These are phyloP conservation scores for Articulospora tetracladia DNA, from an alignment of 495 filamentous ascomycete species.

Conservation along the genomic window DNA sequence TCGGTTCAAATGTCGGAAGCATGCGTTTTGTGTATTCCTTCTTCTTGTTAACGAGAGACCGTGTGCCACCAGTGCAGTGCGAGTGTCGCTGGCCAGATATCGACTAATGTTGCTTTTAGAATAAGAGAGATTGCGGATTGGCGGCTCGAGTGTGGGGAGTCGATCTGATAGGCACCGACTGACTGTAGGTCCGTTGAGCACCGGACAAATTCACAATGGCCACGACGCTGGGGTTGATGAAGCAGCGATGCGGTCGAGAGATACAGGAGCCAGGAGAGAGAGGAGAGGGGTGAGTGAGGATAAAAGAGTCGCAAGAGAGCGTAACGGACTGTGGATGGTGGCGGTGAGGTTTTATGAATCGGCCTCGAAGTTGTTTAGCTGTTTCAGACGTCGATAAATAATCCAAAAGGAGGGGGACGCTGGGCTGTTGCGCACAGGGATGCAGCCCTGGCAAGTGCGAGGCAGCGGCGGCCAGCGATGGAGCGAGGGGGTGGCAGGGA, in stretches of 20 bases:
- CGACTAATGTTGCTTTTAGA: conserved; percentile 14
- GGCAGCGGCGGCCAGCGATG: conserved; percentile 6
- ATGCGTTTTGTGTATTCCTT: conserved; percentile 24
- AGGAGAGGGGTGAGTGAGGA: conserved; percentile 4
- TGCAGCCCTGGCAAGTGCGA: not conserved
- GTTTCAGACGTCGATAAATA: conserved; percentile 24
- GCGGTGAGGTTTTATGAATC: conserved; percentile 26
- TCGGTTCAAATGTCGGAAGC: conserved; percentile 13
- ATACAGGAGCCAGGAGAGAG: conserved; percentile 15
- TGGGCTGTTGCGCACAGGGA: conserved; percentile 13
- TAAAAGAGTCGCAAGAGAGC: conserved; percentile 5
- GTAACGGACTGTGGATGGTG: conserved; percentile 14
- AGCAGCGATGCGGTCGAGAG: conserved; percentile 14
- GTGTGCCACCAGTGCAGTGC: conserved; percentile 25
- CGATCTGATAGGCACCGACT: not conserved
- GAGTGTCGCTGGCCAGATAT: conserved; percentile 17
- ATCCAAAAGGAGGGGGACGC: conserved; percentile 3
- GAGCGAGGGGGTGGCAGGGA: conserved; percentile 14
- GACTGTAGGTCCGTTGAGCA: not conserved
- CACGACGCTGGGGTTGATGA: not conserved
- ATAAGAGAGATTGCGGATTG: not conserved
- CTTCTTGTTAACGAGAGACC: conserved; percentile 21
- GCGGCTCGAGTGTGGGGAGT: conserved; percentile 1
- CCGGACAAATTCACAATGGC: not conserved
- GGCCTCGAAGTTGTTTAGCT: conserved; percentile 18